A percentile compares a stretch with the other conserved stretches of the same genome.
Conservation (phyloP, 768 basidiomycete genomes). For the Panus rudis region DNA sequence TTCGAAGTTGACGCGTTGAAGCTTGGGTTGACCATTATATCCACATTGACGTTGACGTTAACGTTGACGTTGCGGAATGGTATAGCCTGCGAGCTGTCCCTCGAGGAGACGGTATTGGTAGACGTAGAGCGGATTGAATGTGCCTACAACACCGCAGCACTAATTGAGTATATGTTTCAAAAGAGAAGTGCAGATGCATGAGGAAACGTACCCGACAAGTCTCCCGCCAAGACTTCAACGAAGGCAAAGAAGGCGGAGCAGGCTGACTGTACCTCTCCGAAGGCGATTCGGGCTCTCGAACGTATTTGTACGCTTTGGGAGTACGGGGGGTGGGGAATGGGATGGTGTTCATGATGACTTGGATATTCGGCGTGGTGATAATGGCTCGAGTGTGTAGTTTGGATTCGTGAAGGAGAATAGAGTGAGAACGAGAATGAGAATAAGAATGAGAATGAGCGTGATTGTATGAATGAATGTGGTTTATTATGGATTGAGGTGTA, state of each 20-base stretch:
- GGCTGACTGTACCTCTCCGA: conserved; percentile 7
- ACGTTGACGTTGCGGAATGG: too few species aligned
- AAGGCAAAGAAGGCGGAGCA: conserved; percentile 4
- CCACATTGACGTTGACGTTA: too few species aligned
- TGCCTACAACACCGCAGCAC: too few species aligned
- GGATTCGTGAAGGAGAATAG: neutral
- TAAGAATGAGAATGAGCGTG: neutral
- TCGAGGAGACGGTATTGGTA: too few species aligned
- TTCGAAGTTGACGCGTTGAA: too few species aligned
- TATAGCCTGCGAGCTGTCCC: too few species aligned
- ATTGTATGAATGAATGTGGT: neutral
- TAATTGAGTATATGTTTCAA: too few species aligned
- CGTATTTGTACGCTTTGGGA: conserved; percentile 5
- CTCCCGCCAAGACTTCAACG: conserved; percentile 6
- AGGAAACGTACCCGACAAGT: conserved; percentile 7
- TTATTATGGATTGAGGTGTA: neutral
- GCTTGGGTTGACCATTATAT: too few species aligned
- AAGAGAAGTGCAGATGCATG: too few species aligned
- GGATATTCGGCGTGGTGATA: conserved; percentile 5
- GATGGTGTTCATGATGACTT: neutral
- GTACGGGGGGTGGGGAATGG: conserved; percentile 9
- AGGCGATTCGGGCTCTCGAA: conserved; percentile 8
- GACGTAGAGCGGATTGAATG: too few species aligned
- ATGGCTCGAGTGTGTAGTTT: neutral
- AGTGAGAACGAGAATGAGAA: too few species aligned